These are phyloP conservation scores for Phialemonium atrogriseum DNA, from an alignment of 2,329 filamentous ascomycete species.

Conservation along the genomic window DNA sequence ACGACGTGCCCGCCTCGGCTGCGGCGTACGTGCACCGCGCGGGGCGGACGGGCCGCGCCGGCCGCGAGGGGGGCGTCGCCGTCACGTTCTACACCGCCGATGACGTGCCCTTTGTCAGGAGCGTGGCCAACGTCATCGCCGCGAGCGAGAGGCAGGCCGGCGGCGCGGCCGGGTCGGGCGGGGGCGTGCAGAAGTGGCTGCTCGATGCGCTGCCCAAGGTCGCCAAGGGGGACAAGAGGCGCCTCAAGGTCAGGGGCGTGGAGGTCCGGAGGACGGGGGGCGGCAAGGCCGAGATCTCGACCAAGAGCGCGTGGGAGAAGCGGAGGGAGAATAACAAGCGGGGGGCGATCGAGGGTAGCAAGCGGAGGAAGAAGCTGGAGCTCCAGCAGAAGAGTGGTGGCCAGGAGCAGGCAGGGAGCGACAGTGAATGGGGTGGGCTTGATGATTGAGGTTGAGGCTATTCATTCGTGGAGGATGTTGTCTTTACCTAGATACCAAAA, in stretches of 20 bases:
- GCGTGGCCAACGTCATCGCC: slow-evolving; percentile 86
- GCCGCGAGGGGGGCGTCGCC: slow-evolving; percentile 77
- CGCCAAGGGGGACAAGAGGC: slow-evolving; percentile 75
- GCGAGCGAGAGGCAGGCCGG: slow-evolving; percentile 67
- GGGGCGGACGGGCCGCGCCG: slow-evolving; percentile 82
- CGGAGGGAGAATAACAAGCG: slow-evolving; percentile 57
- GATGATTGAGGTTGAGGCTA: slow-evolving; percentile 13
- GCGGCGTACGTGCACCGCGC: slow-evolving; percentile 91
- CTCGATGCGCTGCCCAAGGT: slow-evolving; percentile 79
- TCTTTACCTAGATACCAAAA: too few relatives aligned
- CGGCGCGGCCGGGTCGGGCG: slow-evolving; percentile 38
- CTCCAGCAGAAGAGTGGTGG: slow-evolving; percentile 7
- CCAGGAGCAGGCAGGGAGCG: not conserved
- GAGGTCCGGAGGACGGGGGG: slow-evolving; percentile 51
- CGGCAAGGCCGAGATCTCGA: slow-evolving; percentile 63
- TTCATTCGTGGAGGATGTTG: too few relatives aligned
- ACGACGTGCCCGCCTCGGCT: slow-evolving; percentile 87
- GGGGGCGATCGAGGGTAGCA: slow-evolving; percentile 55
- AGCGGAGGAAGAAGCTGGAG: slow-evolving; percentile 38
- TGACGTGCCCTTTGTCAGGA: slow-evolving; percentile 82
- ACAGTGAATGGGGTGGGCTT: slow-evolving; percentile 20
- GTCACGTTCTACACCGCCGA: slow-evolving; percentile 95
- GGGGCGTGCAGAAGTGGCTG: slow-evolving; percentile 73
- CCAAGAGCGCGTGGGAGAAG: slow-evolving; percentile 69
- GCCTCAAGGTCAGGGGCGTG: slow-evolving; percentile 73